These are phyloP conservation scores for Plectosphaerella plurivora DNA, from an alignment of 2,329 filamentous ascomycete genomes.

Conservation along the genomic window DNA sequence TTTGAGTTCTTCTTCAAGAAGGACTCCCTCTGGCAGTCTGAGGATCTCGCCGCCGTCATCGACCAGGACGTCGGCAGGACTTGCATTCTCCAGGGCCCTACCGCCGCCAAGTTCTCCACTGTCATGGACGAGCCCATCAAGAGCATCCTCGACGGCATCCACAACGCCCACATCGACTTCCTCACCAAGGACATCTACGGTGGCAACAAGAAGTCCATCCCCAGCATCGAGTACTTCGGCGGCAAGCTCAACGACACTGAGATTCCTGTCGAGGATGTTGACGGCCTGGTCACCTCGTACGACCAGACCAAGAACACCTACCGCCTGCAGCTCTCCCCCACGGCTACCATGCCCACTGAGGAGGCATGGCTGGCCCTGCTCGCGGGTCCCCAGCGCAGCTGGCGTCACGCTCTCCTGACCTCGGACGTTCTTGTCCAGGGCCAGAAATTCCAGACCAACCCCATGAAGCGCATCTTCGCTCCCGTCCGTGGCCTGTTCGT, in stretches of 20 bases:
- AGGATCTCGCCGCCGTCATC: constrained; percentile 93
- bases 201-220: constrained; percentile 69
- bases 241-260: constrained; percentile 73
- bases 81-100: constrained; percentile 93
- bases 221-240: constrained; percentile 90
- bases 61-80: constrained; percentile 94
- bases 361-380: constrained; percentile 87
- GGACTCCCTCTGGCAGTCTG: constrained; percentile 98
- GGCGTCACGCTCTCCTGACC: constrained; percentile 91
- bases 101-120: constrained; percentile 85
- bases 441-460: constrained; percentile 96
- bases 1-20: constrained; percentile 99
- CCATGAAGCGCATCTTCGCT: constrained; percentile 85
- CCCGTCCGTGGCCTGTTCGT: constrained; percentile 83
- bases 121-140: constrained; percentile 90
- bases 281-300: constrained; percentile 79
- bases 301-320: constrained; percentile 81
- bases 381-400: constrained; percentile 80
- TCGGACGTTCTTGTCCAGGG: constrained; percentile 93
- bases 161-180: constrained; percentile 78
- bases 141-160: constrained; percentile 88
- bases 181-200: constrained; percentile 77
- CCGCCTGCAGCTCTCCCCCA: constrained; percentile 72
- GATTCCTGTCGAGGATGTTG: constrained; percentile 66
- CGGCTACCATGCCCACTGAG: constrained; percentile 68